Base-by-base conservation (phyloP, 2,329 filamentous ascomycete species). In the Fusarium sp. region DNA sequence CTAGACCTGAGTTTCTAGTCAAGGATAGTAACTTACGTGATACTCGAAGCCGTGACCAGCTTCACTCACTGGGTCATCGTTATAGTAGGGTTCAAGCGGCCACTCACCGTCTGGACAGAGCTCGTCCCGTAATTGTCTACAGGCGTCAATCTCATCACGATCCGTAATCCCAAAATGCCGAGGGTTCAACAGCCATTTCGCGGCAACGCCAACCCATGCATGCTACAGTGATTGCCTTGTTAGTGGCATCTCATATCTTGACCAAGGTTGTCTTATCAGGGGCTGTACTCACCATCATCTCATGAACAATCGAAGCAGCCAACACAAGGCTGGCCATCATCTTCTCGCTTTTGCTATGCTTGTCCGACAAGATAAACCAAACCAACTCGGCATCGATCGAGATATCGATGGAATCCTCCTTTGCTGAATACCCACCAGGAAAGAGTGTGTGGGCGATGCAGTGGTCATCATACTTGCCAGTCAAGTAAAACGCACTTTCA, bases 221-320 rank as follows among this genome's bases (percentile, higher is more conserved):
- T 79, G 77, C 78, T 79, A 3, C 13, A 29, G 40, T 50, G 18
- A 13, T 40, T 18, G 6, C 13, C 8, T 57, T 29, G 52, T 76
- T 20, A 77, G 63, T 31, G 5, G 35, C 24, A 9, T 1, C 31
- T 42, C 20, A 8, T 59, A 18, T 6, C 29, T 34, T 16, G 24
- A 10, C 38, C 11, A 34, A 34, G 31, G 31, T n/a, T 1, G 29
- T 22, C 20, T 59, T 6, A 22, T 27, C 7, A 22, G 5, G 2
- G 35, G 35, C n/a, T 22, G 34, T 22, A 59, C 79, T 75, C 56
- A 80, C 80, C 54, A 78, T 76, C 8, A 81, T 27, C 62, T 82
- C 80, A 24, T 81, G 80, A 13, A 76, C 64, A 9, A 82, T 42
- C 4, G 77, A 76, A 2, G 54, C 34, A 3, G 78, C 76, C 14